Base-by-base conservation (phyloP, 768 basidiomycete genomes). In the Amanita muscaria region DNA sequence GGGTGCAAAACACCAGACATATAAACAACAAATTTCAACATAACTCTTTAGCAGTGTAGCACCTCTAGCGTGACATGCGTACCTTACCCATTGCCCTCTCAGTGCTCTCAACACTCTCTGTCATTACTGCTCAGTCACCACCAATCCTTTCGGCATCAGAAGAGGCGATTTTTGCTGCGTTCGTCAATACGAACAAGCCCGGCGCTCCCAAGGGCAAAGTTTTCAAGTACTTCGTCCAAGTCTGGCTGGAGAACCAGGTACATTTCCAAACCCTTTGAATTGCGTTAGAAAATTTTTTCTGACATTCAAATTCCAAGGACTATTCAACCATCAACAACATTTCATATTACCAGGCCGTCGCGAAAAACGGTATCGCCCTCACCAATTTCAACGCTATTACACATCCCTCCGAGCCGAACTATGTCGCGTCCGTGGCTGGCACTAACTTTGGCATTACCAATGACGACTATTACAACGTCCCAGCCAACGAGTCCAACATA, bases 321-420 rank as follows among this genome's bases (percentile, higher is more conserved):
- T 40, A 27, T 29, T 23, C 24, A 2, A 40, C 25, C 25, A 15
- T 40, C 11, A 11, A 15, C 11, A 11, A 25, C 11, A n/a, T 42
- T 8, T 29, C 5, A 48, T 53, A 12, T 44, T 49, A 50, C 40
- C 60, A 12, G 56, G 56, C 59, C 36, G 57, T 82, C 46, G 68
- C 70, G 12, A 50, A 64, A 37, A 64, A 79, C 53, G 79, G 80
- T 5, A 62, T 83, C 45, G 49, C 65, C 5, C 58, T 77, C 14
- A 57, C 48, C 33, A 68, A 66, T 39, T 77, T 66, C 53, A 76
- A 70, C 47, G 70, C 59, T 3, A 49, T 77, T 30, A 76, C 74
- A 21, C 77, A 78, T 52, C 76, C 79, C 3, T 79, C 79, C 1
- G 64, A 83, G 56, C 80, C 80, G 24, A 82, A 83, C 59, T 81